Conservation (phyloP, 176 grass and related monocot species). For the Zea luxurians region DNA sequence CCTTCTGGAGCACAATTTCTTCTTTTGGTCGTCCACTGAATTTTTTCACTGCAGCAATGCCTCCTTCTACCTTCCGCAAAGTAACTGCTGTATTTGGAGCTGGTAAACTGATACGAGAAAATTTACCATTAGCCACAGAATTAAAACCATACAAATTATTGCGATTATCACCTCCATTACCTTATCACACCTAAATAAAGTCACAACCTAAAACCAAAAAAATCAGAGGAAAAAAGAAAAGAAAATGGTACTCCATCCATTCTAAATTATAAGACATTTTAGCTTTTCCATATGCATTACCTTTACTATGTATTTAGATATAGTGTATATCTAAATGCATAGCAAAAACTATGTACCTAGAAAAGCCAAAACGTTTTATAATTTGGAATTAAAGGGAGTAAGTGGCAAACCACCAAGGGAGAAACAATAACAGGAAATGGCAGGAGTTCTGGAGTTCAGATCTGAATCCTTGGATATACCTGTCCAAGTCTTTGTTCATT, state of each 20-base stretch:
- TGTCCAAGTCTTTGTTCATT: constrained; percentile 67
- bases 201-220: background rate
- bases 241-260: background rate
- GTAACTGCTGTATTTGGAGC: constrained; percentile 56
- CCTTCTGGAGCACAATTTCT: constrained; percentile 59
- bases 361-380: no score
- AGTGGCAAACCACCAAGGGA: background rate
- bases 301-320: no score
- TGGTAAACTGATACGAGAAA: constrained; percentile 59
- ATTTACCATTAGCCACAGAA: constrained; percentile 26
- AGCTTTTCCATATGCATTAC: no score
- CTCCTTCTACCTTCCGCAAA: constrained; percentile 54
- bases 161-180: background rate
- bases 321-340: no score
- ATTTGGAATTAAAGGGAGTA: no score
- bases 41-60: constrained; percentile 71
- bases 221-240: background rate
- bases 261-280: no score
- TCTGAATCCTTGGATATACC: constrained; percentile 37
- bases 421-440: background rate
- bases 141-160: constrained; percentile 8
- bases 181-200: background rate
- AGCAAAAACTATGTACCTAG: no score
- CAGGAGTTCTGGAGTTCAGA: background rate
- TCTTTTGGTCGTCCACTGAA: constrained; percentile 78